Conservation (phyloP, 2,329 filamentous ascomycete species). For the Calonectria multiphialidica region DNA sequence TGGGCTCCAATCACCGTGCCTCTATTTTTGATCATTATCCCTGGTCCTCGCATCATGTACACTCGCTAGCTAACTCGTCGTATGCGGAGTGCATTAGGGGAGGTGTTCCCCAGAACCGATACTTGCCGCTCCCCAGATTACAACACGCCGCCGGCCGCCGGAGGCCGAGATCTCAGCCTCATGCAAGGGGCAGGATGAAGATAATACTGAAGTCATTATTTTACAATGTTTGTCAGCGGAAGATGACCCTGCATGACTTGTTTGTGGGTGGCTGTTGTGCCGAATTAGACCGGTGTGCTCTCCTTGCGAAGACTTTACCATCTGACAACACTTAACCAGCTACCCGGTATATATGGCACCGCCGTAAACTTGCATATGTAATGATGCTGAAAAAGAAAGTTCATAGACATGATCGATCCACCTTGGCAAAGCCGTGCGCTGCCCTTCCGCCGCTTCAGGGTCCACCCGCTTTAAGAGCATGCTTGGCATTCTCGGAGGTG, state of each 20-base stretch:
- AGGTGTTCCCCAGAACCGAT: conserved; percentile 5
- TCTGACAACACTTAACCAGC: not conserved
- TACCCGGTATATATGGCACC: not conserved
- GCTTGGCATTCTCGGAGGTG: too few relatives aligned
- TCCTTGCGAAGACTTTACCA: not conserved
- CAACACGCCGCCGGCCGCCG: not conserved
- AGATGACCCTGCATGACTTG: too few relatives aligned
- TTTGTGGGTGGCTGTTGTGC: too few relatives aligned
- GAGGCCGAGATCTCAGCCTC: not conserved
- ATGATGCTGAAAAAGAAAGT: not conserved
- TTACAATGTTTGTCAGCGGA: not conserved
- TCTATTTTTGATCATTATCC: not conserved
- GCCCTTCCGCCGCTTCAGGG: not conserved
- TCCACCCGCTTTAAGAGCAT: not conserved
- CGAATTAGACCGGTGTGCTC: not conserved
- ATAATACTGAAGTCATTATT: not conserved
- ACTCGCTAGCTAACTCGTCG: not conserved
- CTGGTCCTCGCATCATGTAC: not conserved
- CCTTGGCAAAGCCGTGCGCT: not conserved
- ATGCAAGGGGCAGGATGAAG: not conserved
- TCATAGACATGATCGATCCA: not conserved
- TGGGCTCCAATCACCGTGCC: not conserved
- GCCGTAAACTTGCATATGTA: not conserved
- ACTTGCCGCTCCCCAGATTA: not conserved
- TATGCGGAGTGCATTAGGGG: not conserved